phyloP scores from a whole-genome alignment of 768 basidiomycete species.

The Leucosporidium scottii region DNA sequence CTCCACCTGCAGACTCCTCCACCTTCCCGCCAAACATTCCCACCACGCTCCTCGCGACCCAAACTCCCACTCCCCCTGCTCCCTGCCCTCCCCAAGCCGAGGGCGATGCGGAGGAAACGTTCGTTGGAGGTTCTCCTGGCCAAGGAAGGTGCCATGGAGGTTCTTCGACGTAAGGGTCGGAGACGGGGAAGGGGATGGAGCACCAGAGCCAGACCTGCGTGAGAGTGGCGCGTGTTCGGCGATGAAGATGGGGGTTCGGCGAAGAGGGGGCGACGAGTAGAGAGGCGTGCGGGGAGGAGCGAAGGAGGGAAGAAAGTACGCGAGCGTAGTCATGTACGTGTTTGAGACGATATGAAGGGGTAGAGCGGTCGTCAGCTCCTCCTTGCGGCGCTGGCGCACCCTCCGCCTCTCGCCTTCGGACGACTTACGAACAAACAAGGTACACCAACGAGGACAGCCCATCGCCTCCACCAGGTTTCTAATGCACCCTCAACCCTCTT shows the following conservation, averaged over 20 bases:
- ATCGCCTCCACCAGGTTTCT: slow-evolving; percentile 43
- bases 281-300: too few species aligned
- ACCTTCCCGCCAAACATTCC: slow-evolving; percentile 1
- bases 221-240: background rate
- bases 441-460: slow-evolving; percentile 42
- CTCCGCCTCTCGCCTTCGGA: background rate
- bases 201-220: slow-evolving; percentile 46
- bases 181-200: slow-evolving; percentile 45
- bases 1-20: background rate
- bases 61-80: slow-evolving; percentile 24
- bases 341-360: too few species aligned
- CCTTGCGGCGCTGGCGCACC: too few species aligned
- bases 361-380: background rate
- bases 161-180: slow-evolving; percentile 41
- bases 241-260: background rate
- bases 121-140: slow-evolving; percentile 9
- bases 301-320: too few species aligned
- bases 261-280: background rate
- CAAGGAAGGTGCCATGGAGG: slow-evolving; percentile 41
- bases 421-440: slow-evolving; percentile 43
- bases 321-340: too few species aligned
- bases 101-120: background rate
- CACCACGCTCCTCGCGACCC: background rate
- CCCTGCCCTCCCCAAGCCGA: slow-evolving; percentile 20
- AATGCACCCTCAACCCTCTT: slow-evolving; percentile 43